Percentiles rank a stretch among this genome's conserved stretches.
Conservation (phyloP, 345 rosid species). For the Moricandia moricandioides region DNA sequence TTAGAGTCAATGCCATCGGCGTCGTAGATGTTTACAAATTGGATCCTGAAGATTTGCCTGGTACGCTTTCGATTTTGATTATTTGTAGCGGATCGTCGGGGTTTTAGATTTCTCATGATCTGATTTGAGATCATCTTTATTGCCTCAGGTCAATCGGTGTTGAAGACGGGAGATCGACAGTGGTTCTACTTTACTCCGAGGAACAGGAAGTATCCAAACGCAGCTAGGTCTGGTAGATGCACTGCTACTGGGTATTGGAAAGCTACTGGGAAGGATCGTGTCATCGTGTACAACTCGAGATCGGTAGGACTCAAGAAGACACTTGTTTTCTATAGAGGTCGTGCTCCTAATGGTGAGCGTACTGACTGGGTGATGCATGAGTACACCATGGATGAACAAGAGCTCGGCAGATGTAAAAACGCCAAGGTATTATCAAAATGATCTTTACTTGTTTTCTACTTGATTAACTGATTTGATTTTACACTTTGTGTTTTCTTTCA, state of each 20-base stretch:
- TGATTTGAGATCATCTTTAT: background rate
- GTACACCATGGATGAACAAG: constrained; percentile 73
- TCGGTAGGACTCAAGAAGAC: constrained; percentile 78
- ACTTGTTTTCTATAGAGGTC: constrained; percentile 70
- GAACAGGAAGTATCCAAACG: constrained; percentile 87
- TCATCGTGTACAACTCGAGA: constrained; percentile 48
- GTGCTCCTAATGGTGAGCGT: constrained; percentile 71
- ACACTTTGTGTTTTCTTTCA: constrained; percentile 13
- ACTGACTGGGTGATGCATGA: constrained; percentile 98
- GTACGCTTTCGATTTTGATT: constrained; percentile 31
- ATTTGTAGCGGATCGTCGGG: background rate
- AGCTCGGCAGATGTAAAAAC: constrained; percentile 64
- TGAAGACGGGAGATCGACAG: constrained; percentile 80
- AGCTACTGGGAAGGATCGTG: constrained; percentile 79
- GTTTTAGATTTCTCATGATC: too few species aligned
- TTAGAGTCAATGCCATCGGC: constrained; percentile 52
- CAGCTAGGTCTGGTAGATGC: constrained; percentile 69
- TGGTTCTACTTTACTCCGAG: constrained; percentile 89
- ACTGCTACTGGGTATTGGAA: constrained; percentile 87
- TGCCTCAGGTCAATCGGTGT: constrained; percentile 43
- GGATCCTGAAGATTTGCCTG: constrained; percentile 86
- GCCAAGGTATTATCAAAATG: constrained; percentile 40
- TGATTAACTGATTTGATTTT: background rate
- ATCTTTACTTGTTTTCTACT: background rate
- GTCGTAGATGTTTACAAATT: constrained; percentile 79